These are phyloP conservation scores for Spergularia azorica DNA, from an alignment of 179 eudicot species.

Conservation along the genomic window DNA sequence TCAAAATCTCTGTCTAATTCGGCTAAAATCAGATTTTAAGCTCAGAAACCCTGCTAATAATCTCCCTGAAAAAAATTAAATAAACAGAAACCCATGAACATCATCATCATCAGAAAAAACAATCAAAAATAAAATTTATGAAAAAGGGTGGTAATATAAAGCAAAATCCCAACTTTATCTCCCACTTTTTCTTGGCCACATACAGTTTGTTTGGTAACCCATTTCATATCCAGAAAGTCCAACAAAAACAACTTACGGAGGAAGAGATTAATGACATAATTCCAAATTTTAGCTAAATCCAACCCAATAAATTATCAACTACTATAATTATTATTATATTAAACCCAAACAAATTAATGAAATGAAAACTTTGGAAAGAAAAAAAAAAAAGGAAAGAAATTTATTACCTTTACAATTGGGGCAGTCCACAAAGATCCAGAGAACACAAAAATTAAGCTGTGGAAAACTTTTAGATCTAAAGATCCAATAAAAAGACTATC, in stretches of 20 bases:
- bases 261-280: slow-evolving; percentile 25
- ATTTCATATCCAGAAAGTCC: slow-evolving; percentile 34
- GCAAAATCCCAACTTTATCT: slow-evolving; percentile 18
- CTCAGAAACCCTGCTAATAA: slow-evolving; percentile 19
- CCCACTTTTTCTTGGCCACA: slow-evolving; percentile 17
- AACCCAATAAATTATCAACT: slow-evolving; percentile 14
- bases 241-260: slow-evolving; percentile 26
- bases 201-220: slow-evolving; percentile 37
- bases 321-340: background rate
- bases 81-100: slow-evolving; percentile 28
- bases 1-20: slow-evolving; percentile 16
- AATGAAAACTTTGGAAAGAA: background rate
- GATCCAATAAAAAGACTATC: slow-evolving; percentile 38
- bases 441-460: background rate
- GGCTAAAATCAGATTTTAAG: slow-evolving; percentile 14
- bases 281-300: slow-evolving; percentile 16
- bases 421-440: slow-evolving; percentile 30
- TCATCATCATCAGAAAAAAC: slow-evolving; percentile 8
- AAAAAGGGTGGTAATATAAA: slow-evolving; percentile 27
- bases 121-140: slow-evolving; percentile 21
- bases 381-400: background rate
- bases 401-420: slow-evolving; percentile 37
- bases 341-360: background rate
- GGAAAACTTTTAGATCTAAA: slow-evolving; percentile 52
- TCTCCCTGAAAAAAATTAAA: slow-evolving; percentile 32